Percentiles rank a stretch among this genome's conserved stretches.
These are phyloP conservation scores for Bjerkandera adusta DNA, from an alignment of 1,284 basidiomycete species.

Conservation along the genomic window DNA sequence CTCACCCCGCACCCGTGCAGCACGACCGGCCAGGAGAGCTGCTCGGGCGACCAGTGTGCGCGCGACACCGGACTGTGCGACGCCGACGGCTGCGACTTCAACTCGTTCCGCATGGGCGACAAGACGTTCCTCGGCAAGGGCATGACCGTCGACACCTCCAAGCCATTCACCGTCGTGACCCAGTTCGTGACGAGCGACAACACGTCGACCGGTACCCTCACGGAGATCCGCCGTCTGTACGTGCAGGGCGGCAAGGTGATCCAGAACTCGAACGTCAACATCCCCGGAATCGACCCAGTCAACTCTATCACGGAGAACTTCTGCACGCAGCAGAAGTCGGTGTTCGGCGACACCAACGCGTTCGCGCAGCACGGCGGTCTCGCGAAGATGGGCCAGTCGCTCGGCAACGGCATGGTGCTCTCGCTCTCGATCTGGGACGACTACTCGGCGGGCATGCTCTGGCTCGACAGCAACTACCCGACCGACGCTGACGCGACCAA, in stretches of 20 bases:
- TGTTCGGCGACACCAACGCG: conserved; percentile 35
- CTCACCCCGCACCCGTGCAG: conserved; percentile 48
- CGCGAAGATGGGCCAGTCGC: conserved; percentile 40
- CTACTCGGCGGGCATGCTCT: conserved; percentile 54
- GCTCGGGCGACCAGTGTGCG: conserved; percentile 38
- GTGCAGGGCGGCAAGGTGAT: conserved; percentile 50
- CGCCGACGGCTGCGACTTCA: conserved; percentile 56
- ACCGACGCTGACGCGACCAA: conserved; percentile 35
- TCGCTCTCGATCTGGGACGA: conserved; percentile 58
- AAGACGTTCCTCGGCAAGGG: conserved; percentile 46
- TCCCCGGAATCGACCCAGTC: conserved; percentile 36
- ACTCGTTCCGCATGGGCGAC: conserved; percentile 53
- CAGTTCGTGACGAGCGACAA: conserved; percentile 48
- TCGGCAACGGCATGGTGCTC: conserved; percentile 50
- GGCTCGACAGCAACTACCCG: conserved; percentile 59
- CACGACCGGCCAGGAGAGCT: conserved; percentile 38
- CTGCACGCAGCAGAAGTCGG: conserved; percentile 38
- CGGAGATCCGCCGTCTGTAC: conserved; percentile 52
- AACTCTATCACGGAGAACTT: conserved; percentile 39
- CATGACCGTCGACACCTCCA: conserved; percentile 44
- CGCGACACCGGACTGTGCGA: conserved; percentile 47
- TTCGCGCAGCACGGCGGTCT: conserved; percentile 37
- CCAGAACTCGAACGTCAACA: conserved; percentile 45
- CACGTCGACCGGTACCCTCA: conserved; percentile 42
- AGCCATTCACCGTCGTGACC: conserved; percentile 43